These are phyloP conservation scores for Asterophora lycoperdoides DNA, from an alignment of 768 basidiomycete genomes.

Conservation along the genomic window DNA sequence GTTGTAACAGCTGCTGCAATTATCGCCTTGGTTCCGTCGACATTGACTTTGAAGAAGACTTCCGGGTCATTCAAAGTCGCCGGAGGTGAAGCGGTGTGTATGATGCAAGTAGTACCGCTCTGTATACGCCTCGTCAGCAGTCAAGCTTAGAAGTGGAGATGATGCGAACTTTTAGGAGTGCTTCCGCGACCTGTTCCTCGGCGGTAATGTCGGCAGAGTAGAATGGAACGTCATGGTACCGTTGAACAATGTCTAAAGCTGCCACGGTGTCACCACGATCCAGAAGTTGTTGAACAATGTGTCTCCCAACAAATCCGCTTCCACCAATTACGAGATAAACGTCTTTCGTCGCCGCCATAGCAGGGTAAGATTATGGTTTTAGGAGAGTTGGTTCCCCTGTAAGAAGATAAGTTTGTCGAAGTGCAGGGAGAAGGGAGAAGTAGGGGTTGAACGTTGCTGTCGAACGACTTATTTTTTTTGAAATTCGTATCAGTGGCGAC, in stretches of 20 bases:
- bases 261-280: constrained; percentile 77
- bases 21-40: constrained; percentile 82
- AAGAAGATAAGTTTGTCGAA: background rate
- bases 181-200: constrained; percentile 63
- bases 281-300: constrained; percentile 83
- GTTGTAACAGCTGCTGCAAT: constrained; percentile 74
- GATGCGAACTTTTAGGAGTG: constrained; percentile 64
- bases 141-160: background rate
- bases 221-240: constrained; percentile 83
- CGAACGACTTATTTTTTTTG: constrained; percentile 23
- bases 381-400: constrained; percentile 5
- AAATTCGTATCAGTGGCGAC: constrained; percentile 16
- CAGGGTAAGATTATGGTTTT: background rate
- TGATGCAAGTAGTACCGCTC: constrained; percentile 85
- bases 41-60: constrained; percentile 90
- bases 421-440: background rate
- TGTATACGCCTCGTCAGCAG: constrained; percentile 24
- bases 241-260: constrained; percentile 89
- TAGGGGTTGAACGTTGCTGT: constrained; percentile 2
- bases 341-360: constrained; percentile 42
- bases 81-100: constrained; percentile 90
- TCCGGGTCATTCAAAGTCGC: constrained; percentile 59
- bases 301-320: constrained; percentile 86
- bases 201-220: constrained; percentile 88
- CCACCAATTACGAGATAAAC: constrained; percentile 92